Base-by-base conservation (phyloP, 345 rosid species). In the Clausena lansium region DNA sequence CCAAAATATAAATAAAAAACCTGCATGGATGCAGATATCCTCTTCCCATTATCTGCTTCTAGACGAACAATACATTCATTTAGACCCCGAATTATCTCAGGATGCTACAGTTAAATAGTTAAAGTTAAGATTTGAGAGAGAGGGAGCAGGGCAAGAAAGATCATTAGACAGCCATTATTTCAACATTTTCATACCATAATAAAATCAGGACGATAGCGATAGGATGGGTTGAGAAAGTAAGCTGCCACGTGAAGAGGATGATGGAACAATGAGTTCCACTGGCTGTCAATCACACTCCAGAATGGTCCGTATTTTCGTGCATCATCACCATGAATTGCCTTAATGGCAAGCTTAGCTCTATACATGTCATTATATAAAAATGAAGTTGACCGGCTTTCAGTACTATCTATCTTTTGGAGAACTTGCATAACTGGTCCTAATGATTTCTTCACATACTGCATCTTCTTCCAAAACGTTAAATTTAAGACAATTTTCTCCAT, bases 241-340 rank as follows among this genome's bases (percentile, higher is more conserved):
- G 99, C 96, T 81, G 98, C 97, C 71, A 90, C 88, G 76, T 90
- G 86, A 65, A 95, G 94, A 22, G 99, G 99, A 76, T 95, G 98
- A 77, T 83, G 93, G 82, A 90, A 86, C 85, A 90, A 86, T 54
- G 91, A 78, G 85, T 85, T 90, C 93, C 93, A 91, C 47, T 88
- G 89, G 78, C 71, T 85, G 77, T 93, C 99, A 30, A 95, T 91
- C 73, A 88, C 94, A 59, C 85, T 88, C 93, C 92, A 92, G 72
- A 95, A 86, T 11, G 99, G 96, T 78, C 87, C 93, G 68, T 85
- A 91, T 79, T 90, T 95, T 19, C 88, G 87, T 47, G 77, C 82
- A 86, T 88, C 95, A 74, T 88, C 92, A 70, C 83, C 84, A 70
- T 85, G 92, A 76, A 91, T 79, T 22, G 89, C 80, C 80, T 85